Percentiles rank a stretch among this genome's conserved stretches.
Conservation (phyloP, 352 stramenopile species). For the Globisporangium spinosum region DNA sequence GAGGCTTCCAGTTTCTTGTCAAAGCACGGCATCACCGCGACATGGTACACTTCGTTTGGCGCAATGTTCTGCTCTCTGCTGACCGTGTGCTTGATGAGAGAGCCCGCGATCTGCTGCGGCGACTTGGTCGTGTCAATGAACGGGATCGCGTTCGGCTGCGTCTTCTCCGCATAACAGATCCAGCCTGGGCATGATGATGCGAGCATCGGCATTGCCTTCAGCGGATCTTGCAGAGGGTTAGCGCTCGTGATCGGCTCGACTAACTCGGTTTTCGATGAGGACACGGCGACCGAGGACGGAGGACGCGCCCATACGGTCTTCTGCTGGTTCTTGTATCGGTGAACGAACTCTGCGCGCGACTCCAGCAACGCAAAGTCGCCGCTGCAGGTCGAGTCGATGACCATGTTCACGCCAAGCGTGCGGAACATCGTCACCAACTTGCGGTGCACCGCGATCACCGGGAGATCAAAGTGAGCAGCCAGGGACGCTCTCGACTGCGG, state of each 20-base stretch:
- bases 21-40: conserved; percentile 97
- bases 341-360: conserved; percentile 89
- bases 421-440: conserved; percentile 79
- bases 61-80: conserved; percentile 49
- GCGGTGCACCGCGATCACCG: conserved; percentile 57
- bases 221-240: conserved; percentile 59
- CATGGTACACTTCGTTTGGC: conserved; percentile 88
- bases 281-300: conserved; percentile 68
- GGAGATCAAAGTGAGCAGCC: conserved; percentile 72
- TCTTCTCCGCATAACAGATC: conserved; percentile 98
- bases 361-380: conserved; percentile 93
- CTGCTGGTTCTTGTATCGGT: conserved; percentile 77
- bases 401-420: conserved; percentile 82
- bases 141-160: conserved; percentile 90
- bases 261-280: conserved; percentile 65
- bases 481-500: conserved; percentile 87
- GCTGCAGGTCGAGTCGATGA: conserved; percentile 90
- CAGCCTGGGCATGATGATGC: conserved; percentile 96
- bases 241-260: conserved; percentile 45
- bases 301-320: conserved; percentile 60
- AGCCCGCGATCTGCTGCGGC: conserved; percentile 92
- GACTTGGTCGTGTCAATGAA: conserved; percentile 95
- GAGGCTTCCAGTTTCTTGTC: conserved; percentile 99
- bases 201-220: conserved; percentile 88
- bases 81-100: conserved; percentile 76